These are phyloP conservation scores for Didymella pomorum DNA, from an alignment of 2,329 filamentous ascomycete species.

Conservation along the genomic window DNA sequence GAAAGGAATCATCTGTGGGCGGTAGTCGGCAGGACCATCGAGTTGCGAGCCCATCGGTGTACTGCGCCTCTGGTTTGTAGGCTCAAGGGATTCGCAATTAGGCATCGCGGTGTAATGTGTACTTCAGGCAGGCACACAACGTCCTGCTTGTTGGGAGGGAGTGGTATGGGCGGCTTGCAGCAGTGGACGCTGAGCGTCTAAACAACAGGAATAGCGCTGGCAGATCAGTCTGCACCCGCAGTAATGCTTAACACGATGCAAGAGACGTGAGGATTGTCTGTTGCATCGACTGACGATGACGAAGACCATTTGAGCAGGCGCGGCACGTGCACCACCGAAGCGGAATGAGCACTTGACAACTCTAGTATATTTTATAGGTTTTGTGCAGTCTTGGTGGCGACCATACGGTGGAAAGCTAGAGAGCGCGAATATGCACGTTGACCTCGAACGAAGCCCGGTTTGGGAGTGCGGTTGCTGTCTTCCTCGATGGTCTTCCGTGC, in stretches of 20 bases:
- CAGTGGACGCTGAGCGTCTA: neutral
- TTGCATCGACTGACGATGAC: neutral
- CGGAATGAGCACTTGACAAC: neutral
- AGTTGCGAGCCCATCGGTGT: neutral
- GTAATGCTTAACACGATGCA: neutral
- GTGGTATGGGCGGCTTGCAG: neutral
- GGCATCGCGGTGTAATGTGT: neutral
- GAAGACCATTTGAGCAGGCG: neutral
- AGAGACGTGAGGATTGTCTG: neutral
- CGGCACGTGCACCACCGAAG: neutral
- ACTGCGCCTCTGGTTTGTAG: neutral
- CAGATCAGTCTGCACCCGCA: neutral
- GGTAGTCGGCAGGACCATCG: conserved; percentile 21
- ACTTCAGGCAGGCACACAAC: neutral
- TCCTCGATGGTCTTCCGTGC: no score
- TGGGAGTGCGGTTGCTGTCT: no score
- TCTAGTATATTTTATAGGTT: neutral
- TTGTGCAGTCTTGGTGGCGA: neutral
- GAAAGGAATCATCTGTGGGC: neutral
- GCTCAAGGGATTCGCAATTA: neutral
- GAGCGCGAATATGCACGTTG: no score
- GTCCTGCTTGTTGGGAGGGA: neutral
- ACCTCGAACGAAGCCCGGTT: no score
- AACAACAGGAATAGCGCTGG: neutral
- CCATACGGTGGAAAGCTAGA: no score